Conservation (phyloP, 1,284 basidiomycete genomes). For the Ganoderma sp. region DNA sequence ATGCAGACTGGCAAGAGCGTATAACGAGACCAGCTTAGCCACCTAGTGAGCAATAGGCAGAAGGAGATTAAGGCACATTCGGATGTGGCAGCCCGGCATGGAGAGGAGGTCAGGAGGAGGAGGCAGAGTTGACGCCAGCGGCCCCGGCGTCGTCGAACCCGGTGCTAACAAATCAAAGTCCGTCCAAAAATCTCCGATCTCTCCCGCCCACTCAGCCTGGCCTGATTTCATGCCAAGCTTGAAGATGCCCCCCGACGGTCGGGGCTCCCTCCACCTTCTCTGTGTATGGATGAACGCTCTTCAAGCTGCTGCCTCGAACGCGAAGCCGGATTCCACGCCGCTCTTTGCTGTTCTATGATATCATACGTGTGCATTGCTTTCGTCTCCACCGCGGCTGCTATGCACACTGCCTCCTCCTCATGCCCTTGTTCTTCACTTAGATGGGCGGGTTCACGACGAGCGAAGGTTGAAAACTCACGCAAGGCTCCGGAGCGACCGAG, state of each 20-base stretch:
- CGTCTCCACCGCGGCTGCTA: neutral
- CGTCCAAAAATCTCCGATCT: neutral
- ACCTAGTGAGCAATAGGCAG: neutral
- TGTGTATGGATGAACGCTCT: neutral
- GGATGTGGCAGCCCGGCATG: neutral
- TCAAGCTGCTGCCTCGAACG: neutral
- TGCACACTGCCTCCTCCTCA: slow-evolving; percentile 5
- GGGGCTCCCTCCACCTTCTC: neutral
- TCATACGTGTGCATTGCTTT: slow-evolving; percentile 7
- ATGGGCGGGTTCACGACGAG: neutral
- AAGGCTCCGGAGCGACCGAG: slow-evolving; percentile 48
- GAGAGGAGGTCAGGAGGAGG: neutral
- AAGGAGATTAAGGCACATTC: neutral
- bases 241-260: neutral
- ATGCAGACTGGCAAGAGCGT: neutral
- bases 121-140: neutral
- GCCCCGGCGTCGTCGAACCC: neutral
- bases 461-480: neutral
- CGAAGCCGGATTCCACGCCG: neutral
- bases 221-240: slow-evolving; percentile 2
- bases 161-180: slow-evolving; percentile 9
- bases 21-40: neutral
- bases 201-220: neutral
- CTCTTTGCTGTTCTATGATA: neutral
- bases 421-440: slow-evolving; percentile 1